Percentiles rank a stretch among this genome's conserved stretches.
phyloP scores from a whole-genome alignment of 2,329 filamentous ascomycete species.

The Neopestalotiopsis rosae region DNA sequence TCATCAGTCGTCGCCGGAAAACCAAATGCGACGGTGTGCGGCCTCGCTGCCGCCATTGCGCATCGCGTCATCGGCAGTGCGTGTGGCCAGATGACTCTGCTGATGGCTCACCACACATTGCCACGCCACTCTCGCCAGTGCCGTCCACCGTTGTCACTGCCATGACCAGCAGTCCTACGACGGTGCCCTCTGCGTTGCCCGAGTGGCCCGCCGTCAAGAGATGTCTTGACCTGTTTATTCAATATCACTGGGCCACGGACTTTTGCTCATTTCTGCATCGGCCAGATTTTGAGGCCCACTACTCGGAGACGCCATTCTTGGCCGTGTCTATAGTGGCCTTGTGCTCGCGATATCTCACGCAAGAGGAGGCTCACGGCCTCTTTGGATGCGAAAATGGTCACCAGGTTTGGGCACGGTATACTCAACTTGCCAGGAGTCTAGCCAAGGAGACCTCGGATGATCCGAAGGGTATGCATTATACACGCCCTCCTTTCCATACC shows the following conservation, averaged over 20 bases:
- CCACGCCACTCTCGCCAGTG: conserved; percentile 3
- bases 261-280: conserved; percentile 15
- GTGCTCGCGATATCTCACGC: conserved; percentile 10
- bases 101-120: neutral
- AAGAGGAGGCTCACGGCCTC: conserved; percentile 6
- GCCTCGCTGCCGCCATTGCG: conserved; percentile 14
- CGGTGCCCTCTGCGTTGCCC: neutral
- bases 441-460: conserved; percentile 17
- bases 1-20: conserved; percentile 10
- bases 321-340: conserved; percentile 3
- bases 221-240: conserved; percentile 13
- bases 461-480: conserved; percentile 4
- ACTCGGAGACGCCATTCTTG: conserved; percentile 14
- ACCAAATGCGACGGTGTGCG: conserved; percentile 17
- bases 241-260: conserved; percentile 17
- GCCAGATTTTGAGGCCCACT: conserved; percentile 14
- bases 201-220: conserved; percentile 10
- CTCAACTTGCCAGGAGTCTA: conserved; percentile 6
- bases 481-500: neutral
- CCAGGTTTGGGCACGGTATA: conserved; percentile 14
- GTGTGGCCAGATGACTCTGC: conserved; percentile 14
- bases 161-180: conserved; percentile 3
- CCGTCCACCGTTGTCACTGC: neutral
- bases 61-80: conserved; percentile 14
- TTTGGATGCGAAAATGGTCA: conserved; percentile 11